These are phyloP conservation scores for Diospyros lotus DNA, from an alignment of 148 eudicot species.

Conservation along the genomic window DNA sequence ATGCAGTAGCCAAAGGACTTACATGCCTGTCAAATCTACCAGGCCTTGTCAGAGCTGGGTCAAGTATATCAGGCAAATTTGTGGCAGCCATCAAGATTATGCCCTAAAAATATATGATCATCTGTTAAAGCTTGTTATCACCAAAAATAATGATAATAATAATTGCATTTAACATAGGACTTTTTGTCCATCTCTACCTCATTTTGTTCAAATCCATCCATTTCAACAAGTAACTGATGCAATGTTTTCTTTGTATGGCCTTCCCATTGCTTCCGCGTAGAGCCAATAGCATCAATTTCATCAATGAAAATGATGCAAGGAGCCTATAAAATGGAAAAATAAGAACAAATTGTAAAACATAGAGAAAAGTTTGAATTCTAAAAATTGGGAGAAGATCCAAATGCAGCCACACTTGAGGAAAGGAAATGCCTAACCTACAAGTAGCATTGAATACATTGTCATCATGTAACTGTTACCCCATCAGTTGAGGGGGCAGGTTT, in stretches of 20 bases:
- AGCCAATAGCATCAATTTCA: constrained; percentile 95
- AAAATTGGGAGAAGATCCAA: constrained; percentile 7
- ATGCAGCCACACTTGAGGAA: neutral
- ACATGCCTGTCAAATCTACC: constrained; percentile 99
- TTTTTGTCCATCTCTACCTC: constrained; percentile 71
- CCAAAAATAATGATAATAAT: neutral
- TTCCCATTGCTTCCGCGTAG: constrained; percentile 98
- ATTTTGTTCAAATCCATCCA: constrained; percentile 99
- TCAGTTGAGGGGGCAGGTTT: neutral
- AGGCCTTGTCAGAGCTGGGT: constrained; percentile 95
- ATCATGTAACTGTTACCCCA: neutral
- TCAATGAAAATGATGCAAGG: constrained; percentile 98
- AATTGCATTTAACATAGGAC: constrained; percentile 3
- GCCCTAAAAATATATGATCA: constrained; percentile 52
- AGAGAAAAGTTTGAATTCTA: neutral
- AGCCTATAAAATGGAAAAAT: constrained; percentile 40
- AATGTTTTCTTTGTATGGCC: constrained; percentile 96
- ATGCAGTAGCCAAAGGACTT: constrained; percentile 27
- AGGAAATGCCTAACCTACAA: neutral
- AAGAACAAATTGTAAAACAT: constrained; percentile 3
- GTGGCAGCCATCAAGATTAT: constrained; percentile 99
- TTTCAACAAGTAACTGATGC: constrained; percentile 96
- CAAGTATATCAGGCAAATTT: constrained; percentile 96
- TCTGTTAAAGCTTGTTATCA: neutral
- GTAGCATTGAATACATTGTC: neutral